Percentiles rank a stretch among this genome's conserved stretches.
Evolutionary conservation across 2,329 filamentous ascomycete species (phyloP).

Genomic region (Bimuria novae-zelandiae): DNA sequence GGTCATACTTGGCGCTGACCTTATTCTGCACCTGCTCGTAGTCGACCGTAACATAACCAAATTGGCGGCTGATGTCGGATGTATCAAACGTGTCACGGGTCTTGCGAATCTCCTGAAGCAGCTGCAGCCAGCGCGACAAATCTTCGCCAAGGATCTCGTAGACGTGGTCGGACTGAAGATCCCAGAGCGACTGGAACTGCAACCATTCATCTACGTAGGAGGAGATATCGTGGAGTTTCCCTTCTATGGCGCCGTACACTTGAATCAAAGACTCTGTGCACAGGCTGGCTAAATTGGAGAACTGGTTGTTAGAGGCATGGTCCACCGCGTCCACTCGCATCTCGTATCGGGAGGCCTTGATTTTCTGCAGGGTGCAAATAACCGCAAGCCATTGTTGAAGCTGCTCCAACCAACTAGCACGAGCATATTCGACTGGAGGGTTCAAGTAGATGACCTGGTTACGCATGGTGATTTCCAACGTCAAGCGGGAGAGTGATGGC

Average conservation of each 20-base stretch:
- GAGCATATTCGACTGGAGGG: constrained; percentile 86
- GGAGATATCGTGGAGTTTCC: constrained; percentile 77
- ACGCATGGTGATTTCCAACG: constrained; percentile 95
- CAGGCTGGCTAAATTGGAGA: constrained; percentile 80
- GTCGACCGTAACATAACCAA: constrained; percentile 93
- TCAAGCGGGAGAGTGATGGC: constrained; percentile 72
- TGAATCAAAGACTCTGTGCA: constrained; percentile 79
- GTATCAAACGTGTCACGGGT: constrained; percentile 96
- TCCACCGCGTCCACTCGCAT: constrained; percentile 72
- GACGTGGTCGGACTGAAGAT: constrained; percentile 93
- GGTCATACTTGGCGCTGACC: constrained; percentile 98
- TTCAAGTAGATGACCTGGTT: constrained; percentile 98
- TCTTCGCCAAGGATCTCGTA: constrained; percentile 92
- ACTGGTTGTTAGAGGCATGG: constrained; percentile 68
- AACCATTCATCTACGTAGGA: constrained; percentile 96
- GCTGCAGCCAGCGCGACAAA: constrained; percentile 87
- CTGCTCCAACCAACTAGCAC: constrained; percentile 91
- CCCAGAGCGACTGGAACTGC: constrained; percentile 98
- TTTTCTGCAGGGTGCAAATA: constrained; percentile 88
- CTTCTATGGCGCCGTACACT: constrained; percentile 83
- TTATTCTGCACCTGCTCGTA: constrained; percentile 99
- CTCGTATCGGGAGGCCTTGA: constrained; percentile 94
- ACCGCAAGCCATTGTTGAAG: constrained; percentile 92
- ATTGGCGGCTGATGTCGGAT: constrained; percentile 87
- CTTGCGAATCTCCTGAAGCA: constrained; percentile 96